Evolutionary conservation across 2,329 filamentous ascomycete genomes (phyloP).

Genomic region (Fusarium sulawesiense): DNA sequence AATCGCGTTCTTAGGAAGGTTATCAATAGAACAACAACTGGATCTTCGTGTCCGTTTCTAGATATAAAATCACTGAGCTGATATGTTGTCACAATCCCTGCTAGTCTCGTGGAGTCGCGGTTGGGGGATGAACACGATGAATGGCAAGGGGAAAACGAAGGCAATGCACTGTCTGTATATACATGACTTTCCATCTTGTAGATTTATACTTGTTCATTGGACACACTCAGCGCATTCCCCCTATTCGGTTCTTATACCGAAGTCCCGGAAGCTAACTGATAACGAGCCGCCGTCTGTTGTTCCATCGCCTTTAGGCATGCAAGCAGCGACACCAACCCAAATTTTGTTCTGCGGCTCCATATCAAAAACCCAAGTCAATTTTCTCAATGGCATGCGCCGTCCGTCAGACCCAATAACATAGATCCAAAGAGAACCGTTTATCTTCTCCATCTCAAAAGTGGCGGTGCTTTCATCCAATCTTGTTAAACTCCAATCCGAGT

Average conservation of each 20-base stretch:
- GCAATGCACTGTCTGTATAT: neutral
- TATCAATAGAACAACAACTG: fast-evolving
- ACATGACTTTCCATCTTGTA: no score
- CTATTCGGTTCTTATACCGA: neutral
- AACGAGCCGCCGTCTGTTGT: neutral
- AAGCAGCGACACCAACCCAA: constrained; percentile 5
- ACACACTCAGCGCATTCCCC: neutral
- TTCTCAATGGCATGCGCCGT: neutral
- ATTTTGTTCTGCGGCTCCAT: neutral
- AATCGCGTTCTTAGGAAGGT: fast-evolving
- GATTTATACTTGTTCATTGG: neutral
- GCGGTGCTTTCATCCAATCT: neutral
- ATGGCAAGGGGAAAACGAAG: neutral
- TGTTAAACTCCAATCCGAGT: constrained; percentile 8
- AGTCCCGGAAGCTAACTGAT: neutral
- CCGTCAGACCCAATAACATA: neutral
- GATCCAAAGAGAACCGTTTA: neutral
- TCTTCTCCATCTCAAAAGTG: neutral
- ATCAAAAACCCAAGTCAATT: constrained; percentile 13
- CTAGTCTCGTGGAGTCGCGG: neutral
- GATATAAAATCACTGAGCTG: neutral
- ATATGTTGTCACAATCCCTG: neutral
- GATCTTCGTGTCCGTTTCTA: neutral
- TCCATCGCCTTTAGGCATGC: constrained; percentile 8
- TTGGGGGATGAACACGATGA: neutral